Base-by-base conservation (phyloP, 192 early-diverging fungal genomes). In the Gaertneriomyces semiglobifer region DNA sequence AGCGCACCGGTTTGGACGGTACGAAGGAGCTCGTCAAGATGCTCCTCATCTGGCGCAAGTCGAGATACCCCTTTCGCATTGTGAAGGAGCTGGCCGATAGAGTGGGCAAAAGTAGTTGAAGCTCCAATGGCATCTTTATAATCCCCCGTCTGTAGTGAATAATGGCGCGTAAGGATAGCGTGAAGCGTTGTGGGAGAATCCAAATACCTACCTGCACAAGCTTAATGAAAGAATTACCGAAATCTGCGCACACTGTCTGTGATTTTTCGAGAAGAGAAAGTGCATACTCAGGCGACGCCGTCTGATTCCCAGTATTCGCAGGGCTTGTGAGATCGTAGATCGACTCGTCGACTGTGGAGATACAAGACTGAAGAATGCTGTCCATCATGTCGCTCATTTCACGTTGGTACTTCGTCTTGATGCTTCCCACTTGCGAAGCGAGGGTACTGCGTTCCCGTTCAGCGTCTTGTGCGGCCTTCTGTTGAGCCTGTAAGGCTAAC, bases 21-120 rank as follows among this genome's bases (percentile, higher is more conserved):
- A 52, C 77, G 66, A 44, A 92, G 78, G 46, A 97, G 86, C 8
- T 91, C 86, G 41, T 97, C 94, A 14, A 81, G 74, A 10, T 84
- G 80, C 39, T 88, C 90, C 67, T 96, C 94, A 66, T 88, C 90
- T 43, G 84, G 83, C 3, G 88, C 89, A 14, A 94, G 77, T 6
- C 91, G 90, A 47, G 85, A 84, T 41, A 95, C 87, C 14, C 93
- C 96, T 84, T 97, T 98, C 42, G 90, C 81, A 70, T 95, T 93
- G 50, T 83, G 75, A 44, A 97, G 78, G 50, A 98, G 83, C 66
- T 95, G 91, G 10, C 84, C 74, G 33, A 97, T 67, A 0, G 88
- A 77, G 62, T 95, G 92, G 12, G 94, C 88, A 52, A 97, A 88
- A 10, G 79, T 79, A 25, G 90, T 81, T 3, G 94, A 89, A 0